These are phyloP conservation scores for Cenchrus americanus DNA, from an alignment of 176 grass and related monocot species.

Conservation along the genomic window DNA sequence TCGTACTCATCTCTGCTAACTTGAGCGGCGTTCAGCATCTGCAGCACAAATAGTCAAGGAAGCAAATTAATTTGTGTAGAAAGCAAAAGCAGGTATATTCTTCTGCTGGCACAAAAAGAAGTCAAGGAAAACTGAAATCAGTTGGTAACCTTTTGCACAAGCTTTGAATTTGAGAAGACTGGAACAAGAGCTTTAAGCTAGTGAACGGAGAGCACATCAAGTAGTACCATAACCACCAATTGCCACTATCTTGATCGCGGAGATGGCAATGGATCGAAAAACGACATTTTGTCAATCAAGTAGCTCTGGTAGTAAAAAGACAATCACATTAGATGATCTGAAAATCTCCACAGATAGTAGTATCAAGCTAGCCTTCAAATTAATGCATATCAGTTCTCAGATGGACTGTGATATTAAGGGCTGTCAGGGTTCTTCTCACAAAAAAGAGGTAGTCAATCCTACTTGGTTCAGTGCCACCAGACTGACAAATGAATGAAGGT, in stretches of 20 bases:
- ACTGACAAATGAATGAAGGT: too few species aligned
- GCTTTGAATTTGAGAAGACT: conserved; percentile 48
- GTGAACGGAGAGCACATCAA: conserved; percentile 68
- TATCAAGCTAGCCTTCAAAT: background rate
- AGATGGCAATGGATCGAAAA: conserved; percentile 70
- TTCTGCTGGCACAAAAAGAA: background rate
- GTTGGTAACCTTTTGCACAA: conserved; percentile 52
- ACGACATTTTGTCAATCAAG: conserved; percentile 87
- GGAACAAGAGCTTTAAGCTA: conserved; percentile 60
- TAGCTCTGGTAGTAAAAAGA: conserved; percentile 44
- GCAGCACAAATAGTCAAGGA: background rate
- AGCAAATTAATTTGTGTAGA: conserved; percentile 1
- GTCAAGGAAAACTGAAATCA: background rate
- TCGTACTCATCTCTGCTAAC: conserved; percentile 63
- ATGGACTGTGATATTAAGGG: background rate
- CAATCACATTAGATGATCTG: conserved; percentile 8
- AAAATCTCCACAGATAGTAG: background rate
- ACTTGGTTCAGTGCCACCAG: too few species aligned
- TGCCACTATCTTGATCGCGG: conserved; percentile 73
- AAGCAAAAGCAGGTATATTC: background rate
- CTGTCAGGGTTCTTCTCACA: too few species aligned
- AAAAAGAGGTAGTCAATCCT: too few species aligned
- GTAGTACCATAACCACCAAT: conserved; percentile 66
- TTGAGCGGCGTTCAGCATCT: conserved; percentile 71
- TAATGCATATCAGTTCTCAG: background rate